Evolutionary conservation across 2,329 filamentous ascomycete genomes (phyloP), one percentile per base, ranked within the genome.

Genomic region (Chalaropsis ovoidea): DNA sequence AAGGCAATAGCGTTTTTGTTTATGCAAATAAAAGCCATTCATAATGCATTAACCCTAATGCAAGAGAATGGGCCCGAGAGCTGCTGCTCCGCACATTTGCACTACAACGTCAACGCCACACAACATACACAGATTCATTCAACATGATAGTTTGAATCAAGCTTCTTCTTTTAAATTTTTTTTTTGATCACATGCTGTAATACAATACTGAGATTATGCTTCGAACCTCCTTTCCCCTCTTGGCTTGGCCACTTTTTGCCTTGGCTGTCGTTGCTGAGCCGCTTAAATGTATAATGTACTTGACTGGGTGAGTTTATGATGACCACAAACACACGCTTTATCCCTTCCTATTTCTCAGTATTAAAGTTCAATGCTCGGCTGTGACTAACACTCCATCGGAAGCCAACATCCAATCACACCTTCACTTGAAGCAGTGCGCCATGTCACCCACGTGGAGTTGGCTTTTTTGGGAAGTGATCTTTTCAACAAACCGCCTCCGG

Each of bases 401-500:
- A 82, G 80, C 2, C 80, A 82, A 68, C 80, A 82, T 69, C 73
- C 76, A 41, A 69, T 78, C 2, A 70, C 78, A 10, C 80, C 80
- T 0, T 47, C 68, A 0, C 43, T 73, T 1, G 62, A 71, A 6
- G 67, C 74, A 1, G 73, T 78, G 54, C 73, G 78, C 0, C 71
- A 77, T 19, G 76, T 85, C n/a, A 82, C 82, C 0, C 82, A 85
- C 69, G 79, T 85, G 11, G 77, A 79, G 11, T 72, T 86, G 19
- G 83, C 83, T 1, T 86, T 86, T 68, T 80, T 85, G 77, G 75
- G 73, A 15, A 80, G 83, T 0, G 74, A 76, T 11, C 68, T 74
- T 19, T 85, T 86, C 75, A 83, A 82, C 68, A 56, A 74, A 11
- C 68, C 71, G 0, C 73, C 74, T 0, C 69, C 72, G 2, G 65